phyloP scores from a whole-genome alignment of 2,329 filamentous ascomycete species.

The Penicillium digitatum region DNA sequence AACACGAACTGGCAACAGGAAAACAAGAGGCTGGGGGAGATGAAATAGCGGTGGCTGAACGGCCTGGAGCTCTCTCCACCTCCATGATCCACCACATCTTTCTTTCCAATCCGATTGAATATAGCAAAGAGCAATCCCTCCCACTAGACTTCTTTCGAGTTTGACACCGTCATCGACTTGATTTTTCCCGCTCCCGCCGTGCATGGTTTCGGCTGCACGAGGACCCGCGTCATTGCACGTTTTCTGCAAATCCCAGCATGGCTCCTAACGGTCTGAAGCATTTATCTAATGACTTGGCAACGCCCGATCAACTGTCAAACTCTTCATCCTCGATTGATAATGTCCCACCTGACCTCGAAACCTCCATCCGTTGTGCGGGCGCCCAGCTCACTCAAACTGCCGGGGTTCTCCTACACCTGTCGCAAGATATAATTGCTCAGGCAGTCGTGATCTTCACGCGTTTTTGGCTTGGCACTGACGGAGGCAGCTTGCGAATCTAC shows the following conservation, averaged over 20 bases:
- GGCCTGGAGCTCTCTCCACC: conserved; percentile 12
- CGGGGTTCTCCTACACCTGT: conserved; percentile 70
- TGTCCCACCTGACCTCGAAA: conserved; percentile 40
- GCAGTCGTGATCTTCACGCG: conserved; percentile 77
- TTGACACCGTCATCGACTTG: not conserved
- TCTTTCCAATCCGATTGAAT: conserved; percentile 7
- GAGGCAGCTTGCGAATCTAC: conserved; percentile 44
- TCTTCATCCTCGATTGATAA: conserved; percentile 46
- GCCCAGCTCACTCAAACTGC: conserved; percentile 47
- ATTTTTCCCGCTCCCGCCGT: conserved; percentile 6
- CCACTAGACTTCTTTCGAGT: conserved; percentile 4
- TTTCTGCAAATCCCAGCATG: conserved; percentile 18
- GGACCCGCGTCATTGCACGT: conserved; percentile 13
- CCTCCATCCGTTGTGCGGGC: conserved; percentile 45
- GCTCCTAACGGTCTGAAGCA: conserved; percentile 30
- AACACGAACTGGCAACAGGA: conserved; percentile 12
- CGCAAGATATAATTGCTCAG: conserved; percentile 80
- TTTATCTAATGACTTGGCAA: conserved; percentile 46
- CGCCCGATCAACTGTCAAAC: conserved; percentile 43
- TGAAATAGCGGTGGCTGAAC: conserved; percentile 38
- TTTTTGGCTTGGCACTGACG: conserved; percentile 63
- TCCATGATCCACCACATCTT: conserved; percentile 24
- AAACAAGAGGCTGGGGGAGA: conserved; percentile 23
- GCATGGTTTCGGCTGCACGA: conserved; percentile 12
- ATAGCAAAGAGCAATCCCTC: not conserved